Conservation (phyloP, 2,329 filamentous ascomycete genomes). For the Dothistroma pini region DNA sequence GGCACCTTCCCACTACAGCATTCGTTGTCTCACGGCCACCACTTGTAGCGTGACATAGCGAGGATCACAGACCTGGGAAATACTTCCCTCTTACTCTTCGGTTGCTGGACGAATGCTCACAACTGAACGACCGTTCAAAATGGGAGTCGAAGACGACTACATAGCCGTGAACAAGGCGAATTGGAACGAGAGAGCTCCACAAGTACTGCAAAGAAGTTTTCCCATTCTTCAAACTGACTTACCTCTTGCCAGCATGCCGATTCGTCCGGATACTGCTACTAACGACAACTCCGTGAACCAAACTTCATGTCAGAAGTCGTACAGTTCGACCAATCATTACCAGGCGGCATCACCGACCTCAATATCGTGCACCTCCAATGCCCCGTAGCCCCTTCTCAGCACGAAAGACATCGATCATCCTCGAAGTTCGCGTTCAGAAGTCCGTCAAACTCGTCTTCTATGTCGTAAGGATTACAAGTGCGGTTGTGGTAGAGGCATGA, state of each 20-base stretch:
- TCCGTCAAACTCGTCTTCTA: background rate
- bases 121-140: too few species aligned
- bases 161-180: too few species aligned
- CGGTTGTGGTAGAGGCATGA: background rate
- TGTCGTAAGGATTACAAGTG: background rate
- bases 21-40: too few species aligned
- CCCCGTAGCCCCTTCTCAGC: constrained; percentile 18
- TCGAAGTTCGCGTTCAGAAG: background rate
- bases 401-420: background rate
- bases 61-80: too few species aligned
- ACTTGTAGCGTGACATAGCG: too few species aligned
- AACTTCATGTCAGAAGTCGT: constrained; percentile 18
- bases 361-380: constrained; percentile 24
- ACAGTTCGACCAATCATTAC: constrained; percentile 20
- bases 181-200: constrained; percentile 24
- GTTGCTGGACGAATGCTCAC: too few species aligned
- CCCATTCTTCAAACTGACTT: background rate
- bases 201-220: constrained; percentile 6
- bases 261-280: constrained; percentile 14
- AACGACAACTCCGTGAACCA: constrained; percentile 10
- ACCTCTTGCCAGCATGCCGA: constrained; percentile 16
- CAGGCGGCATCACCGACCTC: constrained; percentile 9
- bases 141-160: too few species aligned
- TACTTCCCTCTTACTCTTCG: too few species aligned
- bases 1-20: too few species aligned